These are phyloP conservation scores for Plasmodium adleri DNA, from an alignment of 169 alveolate genomes.

Conservation along the genomic window DNA sequence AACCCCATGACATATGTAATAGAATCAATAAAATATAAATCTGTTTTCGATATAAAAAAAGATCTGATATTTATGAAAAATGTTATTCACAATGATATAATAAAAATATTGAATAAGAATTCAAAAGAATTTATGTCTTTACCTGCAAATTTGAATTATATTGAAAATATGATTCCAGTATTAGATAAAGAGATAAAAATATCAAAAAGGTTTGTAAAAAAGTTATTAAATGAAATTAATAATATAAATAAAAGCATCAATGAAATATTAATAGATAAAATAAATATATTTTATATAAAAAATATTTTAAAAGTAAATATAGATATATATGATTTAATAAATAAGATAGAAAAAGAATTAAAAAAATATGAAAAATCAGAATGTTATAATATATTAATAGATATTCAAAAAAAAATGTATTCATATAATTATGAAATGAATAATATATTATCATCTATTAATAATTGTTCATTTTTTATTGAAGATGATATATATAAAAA, in stretches of 20 bases:
- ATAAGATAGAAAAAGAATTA: constrained; percentile 60
- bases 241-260: constrained; percentile 20
- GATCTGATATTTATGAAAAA: constrained; percentile 55
- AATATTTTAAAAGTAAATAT: constrained; percentile 38
- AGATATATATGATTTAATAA: constrained; percentile 61
- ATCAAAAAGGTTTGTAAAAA: constrained; percentile 32
- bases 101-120: constrained; percentile 58
- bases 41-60: constrained; percentile 22
- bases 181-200: constrained; percentile 38
- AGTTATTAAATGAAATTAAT: constrained; percentile 28
- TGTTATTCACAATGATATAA: constrained; percentile 60
- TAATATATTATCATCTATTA: neutral
- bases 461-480: neutral
- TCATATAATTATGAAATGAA: constrained; percentile 14
- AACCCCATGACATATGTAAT: constrained; percentile 40
- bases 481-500: constrained; percentile 14
- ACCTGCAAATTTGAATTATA: constrained; percentile 61
- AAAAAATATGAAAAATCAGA: constrained; percentile 41
- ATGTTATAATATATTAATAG: constrained; percentile 30
- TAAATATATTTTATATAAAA: constrained; percentile 34
- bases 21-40: constrained; percentile 39
- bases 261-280: constrained; percentile 41
- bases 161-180: constrained; percentile 60
- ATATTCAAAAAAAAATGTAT: constrained; percentile 19
- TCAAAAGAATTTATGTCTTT: constrained; percentile 57